Evolutionary conservation across 805 yeast species (phyloP).

Genomic region (Naumovozyma baii): DNA sequence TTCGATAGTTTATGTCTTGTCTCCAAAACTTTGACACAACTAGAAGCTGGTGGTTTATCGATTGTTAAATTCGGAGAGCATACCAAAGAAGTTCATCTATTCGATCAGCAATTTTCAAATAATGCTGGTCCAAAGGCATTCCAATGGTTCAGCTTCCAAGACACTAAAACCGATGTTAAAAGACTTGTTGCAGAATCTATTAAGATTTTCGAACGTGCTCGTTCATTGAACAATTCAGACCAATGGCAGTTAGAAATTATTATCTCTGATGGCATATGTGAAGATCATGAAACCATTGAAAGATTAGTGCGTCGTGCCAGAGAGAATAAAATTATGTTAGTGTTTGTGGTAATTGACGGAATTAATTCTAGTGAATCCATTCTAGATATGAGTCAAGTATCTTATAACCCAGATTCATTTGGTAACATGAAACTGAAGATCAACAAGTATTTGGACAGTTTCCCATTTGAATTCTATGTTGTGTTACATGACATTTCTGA

Average conservation of each 20-base stretch:
- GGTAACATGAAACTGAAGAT: slow-evolving; percentile 72
- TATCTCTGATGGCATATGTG: slow-evolving; percentile 94
- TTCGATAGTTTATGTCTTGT: slow-evolving; percentile 91
- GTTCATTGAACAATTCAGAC: slow-evolving; percentile 46
- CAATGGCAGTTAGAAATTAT: slow-evolving; percentile 91
- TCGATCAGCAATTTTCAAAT: slow-evolving; percentile 72
- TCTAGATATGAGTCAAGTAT: slow-evolving; percentile 89
- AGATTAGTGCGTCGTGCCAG: slow-evolving; percentile 84
- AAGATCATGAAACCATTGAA: slow-evolving; percentile 77
- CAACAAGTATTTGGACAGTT: slow-evolving; percentile 76
- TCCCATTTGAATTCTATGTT: slow-evolving; percentile 95
- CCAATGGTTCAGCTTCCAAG: slow-evolving; percentile 85
- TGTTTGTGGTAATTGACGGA: slow-evolving; percentile 89
- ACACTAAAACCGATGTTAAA: slow-evolving; percentile 75
- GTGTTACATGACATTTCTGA: slow-evolving; percentile 84
- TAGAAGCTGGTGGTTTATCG: slow-evolving; percentile 89
- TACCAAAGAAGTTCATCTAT: slow-evolving; percentile 78
- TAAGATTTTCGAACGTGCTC: slow-evolving; percentile 55
- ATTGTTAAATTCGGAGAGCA: slow-evolving; percentile 84
- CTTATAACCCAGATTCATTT: slow-evolving; percentile 55
- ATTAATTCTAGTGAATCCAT: slow-evolving; percentile 76
- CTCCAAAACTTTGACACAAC: slow-evolving; percentile 82
- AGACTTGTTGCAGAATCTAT: slow-evolving; percentile 65
- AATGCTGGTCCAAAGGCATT: slow-evolving; percentile 78
- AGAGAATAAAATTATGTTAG: slow-evolving; percentile 87